A percentile compares a stretch with the other conserved stretches of the same genome.
These are phyloP conservation scores for Kodamaea plutei DNA, from an alignment of 1,139 yeast species.

Conservation along the genomic window DNA sequence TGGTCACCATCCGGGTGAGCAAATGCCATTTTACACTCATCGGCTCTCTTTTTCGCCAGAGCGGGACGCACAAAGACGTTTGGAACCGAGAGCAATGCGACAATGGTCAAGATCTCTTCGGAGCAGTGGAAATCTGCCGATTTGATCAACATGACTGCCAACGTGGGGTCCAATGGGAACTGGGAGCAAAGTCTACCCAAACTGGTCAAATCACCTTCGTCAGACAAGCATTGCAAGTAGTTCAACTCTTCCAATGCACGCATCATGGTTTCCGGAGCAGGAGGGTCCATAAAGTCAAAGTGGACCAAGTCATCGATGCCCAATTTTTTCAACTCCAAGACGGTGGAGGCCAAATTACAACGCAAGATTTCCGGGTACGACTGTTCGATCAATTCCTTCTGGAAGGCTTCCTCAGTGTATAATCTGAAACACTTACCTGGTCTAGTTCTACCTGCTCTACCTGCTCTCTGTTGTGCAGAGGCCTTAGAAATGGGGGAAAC, in stretches of 20 bases:
- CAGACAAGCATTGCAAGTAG: constrained; percentile 83
- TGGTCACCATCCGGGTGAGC: constrained; percentile 97
- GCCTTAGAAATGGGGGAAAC: constrained; percentile 98
- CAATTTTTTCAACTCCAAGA: constrained; percentile 83
- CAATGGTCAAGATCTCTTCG: constrained; percentile 82
- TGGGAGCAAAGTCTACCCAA: constrained; percentile 87
- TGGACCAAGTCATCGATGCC: constrained; percentile 96
- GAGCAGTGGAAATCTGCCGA: constrained; percentile 84
- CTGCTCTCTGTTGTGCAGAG: constrained; percentile 97
- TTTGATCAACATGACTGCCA: constrained; percentile 88
- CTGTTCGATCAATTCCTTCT: constrained; percentile 89
- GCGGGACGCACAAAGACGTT: constrained; percentile 93
- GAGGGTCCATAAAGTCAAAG: constrained; percentile 98
- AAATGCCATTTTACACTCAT: constrained; percentile 81
- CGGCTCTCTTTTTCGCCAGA: constrained; percentile 83
- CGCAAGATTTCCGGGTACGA: constrained; percentile 94
- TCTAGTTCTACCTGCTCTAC: constrained; percentile 99
- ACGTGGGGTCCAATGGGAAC: constrained; percentile 93
- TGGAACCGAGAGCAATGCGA: constrained; percentile 89
- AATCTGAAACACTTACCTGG: constrained; percentile 97
- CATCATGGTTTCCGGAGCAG: constrained; percentile 99
- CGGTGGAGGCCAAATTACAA: constrained; percentile 87
- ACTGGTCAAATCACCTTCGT: constrained; percentile 85
- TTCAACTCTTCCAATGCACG: constrained; percentile 94
- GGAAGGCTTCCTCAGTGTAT: constrained; percentile 95